Evolutionary conservation across 805 yeast species (phyloP).

Genomic region (Candida xiaguanensis): DNA sequence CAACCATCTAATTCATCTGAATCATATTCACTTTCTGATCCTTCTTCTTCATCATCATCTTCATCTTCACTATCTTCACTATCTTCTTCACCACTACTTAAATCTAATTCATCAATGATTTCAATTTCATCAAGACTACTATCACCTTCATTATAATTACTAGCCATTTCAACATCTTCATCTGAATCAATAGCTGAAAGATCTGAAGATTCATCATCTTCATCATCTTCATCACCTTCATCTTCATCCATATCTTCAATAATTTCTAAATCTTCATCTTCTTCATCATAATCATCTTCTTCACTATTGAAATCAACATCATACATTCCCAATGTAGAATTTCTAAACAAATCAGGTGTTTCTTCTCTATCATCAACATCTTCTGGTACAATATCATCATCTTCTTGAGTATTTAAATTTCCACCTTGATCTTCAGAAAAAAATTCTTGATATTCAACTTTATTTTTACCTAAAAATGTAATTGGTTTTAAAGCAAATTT

Average conservation of each 20-base stretch:
- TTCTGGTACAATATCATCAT: conserved; percentile 30
- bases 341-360: conserved; percentile 76
- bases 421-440: conserved; percentile 59
- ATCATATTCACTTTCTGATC: conserved; percentile 29
- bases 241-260: conserved; percentile 64
- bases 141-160: conserved; percentile 11
- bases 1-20: conserved; percentile 39
- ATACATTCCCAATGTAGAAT: conserved; percentile 92
- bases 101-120: conserved; percentile 30
- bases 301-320: conserved; percentile 74
- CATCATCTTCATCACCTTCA: conserved; percentile 42
- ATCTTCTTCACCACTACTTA: conserved; percentile 19
- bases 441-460: conserved; percentile 51
- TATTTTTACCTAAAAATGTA: conserved; percentile 52
- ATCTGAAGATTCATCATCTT: conserved; percentile 13
- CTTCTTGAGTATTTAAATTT: conserved; percentile 39
- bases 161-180: conserved; percentile 38
- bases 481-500: conserved; percentile 58
- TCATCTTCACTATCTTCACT: conserved; percentile 26
- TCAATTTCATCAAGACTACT: conserved; percentile 30
- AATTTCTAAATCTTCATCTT: conserved; percentile 36
- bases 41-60: conserved; percentile 23
- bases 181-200: conserved; percentile 20
- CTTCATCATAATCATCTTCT: conserved; percentile 49
- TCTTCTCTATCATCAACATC: conserved; percentile 68